A percentile compares a stretch with the other conserved stretches of the same genome.
Conservation (phyloP, 306 rosid genomes). For the Gleditsia sinensis region DNA sequence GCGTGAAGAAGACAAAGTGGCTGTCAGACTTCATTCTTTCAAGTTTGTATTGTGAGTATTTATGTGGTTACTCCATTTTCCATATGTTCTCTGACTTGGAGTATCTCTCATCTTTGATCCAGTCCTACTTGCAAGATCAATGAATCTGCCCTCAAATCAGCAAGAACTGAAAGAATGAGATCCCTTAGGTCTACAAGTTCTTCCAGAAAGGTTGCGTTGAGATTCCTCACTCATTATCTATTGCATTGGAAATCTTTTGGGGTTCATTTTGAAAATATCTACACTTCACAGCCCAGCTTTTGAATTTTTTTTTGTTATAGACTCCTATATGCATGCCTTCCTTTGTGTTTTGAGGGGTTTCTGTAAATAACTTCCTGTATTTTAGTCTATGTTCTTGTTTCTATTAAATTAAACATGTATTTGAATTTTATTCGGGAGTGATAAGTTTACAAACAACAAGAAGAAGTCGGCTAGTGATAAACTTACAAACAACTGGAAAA, state of each 20-base stretch:
- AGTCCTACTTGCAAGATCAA: conserved; percentile 47
- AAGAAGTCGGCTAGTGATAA: too few relatives aligned
- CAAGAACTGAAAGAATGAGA: conserved; percentile 63
- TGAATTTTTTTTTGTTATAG: conserved; percentile 5
- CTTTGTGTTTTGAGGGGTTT: too few relatives aligned
- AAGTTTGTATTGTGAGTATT: conserved; percentile 52
- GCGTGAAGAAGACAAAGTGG: conserved; percentile 81
- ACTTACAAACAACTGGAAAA: too few relatives aligned
- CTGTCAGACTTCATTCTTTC: conserved; percentile 72
- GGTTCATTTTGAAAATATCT: conserved; percentile 28
- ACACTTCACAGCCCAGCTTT: conserved; percentile 16
- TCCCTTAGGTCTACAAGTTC: conserved; percentile 68
- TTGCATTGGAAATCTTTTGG: conserved; percentile 4
- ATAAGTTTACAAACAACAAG: not conserved
- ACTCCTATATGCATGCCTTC: conserved; percentile 23
- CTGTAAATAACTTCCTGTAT: too few relatives aligned
- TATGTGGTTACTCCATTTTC: conserved; percentile 20
- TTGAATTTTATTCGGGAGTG: too few relatives aligned
- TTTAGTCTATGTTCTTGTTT: too few relatives aligned
- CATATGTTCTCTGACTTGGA: conserved; percentile 23
- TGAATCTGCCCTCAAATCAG: conserved; percentile 46
- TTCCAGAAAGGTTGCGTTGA: conserved; percentile 52
- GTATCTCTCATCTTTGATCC: conserved; percentile 27
- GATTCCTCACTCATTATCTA: conserved; percentile 30
- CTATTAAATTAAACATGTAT: too few relatives aligned